Base-by-base conservation (phyloP, 305 asterid species). In the Striga hermonthica region DNA sequence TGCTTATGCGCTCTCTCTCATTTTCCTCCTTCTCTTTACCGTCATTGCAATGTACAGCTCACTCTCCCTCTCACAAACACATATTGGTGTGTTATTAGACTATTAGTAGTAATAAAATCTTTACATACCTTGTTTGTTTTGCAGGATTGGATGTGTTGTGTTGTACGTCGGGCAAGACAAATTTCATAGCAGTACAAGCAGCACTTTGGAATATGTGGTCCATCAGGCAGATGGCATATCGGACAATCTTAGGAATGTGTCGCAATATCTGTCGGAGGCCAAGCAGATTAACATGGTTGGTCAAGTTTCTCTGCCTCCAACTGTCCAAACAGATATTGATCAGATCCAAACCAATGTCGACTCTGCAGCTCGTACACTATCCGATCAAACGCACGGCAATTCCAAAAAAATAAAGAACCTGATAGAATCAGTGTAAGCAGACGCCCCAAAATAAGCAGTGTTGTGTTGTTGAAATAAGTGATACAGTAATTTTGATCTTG, bases 261-360 rank as follows among this genome's bases (percentile, higher is more conserved):
- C 97, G 0, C 84, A 71, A 35, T 84, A 77, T 84, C 87, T 90
- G 10, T 75, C 85, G 15, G 84, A 94, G 3, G 97, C 97, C 59
- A 87, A 83, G 83, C 84, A 80, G 55, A 69, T 86, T 55, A 73
- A 64, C 36, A 86, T 90, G 61, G 38, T 56, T 45, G 78, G 78
- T 71, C 83, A 79, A 76, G 83, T 82, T 64, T 74, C 83, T 14
- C 80, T 91, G 47, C 83, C 95, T 67, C 69, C 82, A 60, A 63
- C 72, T 41, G 83, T 82, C 63, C 92, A 86, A 75, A 78, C 83
- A n/a, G 96, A 89, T 69, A 85, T 89, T n/a, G 96, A 86, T 76
- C 72, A 69, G 60, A 84, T 82, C 22, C 95, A 82, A 52, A 68
- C 67, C 72, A 75, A 69, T 74, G 76, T 89, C 12, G 79, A 82